phyloP scores from a whole-genome alignment of 441 rosid species.

The Gossypium davidsonii region DNA sequence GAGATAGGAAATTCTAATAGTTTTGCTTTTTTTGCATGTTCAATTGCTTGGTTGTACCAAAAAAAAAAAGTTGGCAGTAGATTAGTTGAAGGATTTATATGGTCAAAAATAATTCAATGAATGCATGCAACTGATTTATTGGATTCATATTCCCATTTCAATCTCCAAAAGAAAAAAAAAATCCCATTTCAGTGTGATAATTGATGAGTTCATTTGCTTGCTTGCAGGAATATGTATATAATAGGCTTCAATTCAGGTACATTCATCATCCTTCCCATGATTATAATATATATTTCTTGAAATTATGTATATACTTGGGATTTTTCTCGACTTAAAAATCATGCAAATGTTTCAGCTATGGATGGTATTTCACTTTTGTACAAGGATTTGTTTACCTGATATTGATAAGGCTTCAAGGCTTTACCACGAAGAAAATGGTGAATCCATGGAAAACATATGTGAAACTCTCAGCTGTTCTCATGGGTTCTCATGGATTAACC shows the following conservation, averaged over 20 bases:
- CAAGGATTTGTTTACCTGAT: conserved; percentile 76
- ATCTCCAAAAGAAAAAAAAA: background rate
- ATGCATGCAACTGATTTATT: conserved; percentile 5
- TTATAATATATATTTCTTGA: background rate
- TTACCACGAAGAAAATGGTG: conserved; percentile 67
- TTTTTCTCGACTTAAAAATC: background rate
- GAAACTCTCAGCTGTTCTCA: conserved; percentile 84
- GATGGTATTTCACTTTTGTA: conserved; percentile 87
- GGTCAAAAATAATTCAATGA: background rate
- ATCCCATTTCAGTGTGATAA: background rate
- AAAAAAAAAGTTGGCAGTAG: background rate
- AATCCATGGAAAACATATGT: conserved; percentile 89
- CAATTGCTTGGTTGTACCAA: background rate
- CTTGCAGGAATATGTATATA: conserved; percentile 83
- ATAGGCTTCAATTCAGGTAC: conserved; percentile 78
- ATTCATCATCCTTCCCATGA: background rate
- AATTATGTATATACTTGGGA: background rate
- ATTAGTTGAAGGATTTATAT: background rate
- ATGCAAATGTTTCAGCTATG: conserved; percentile 46
- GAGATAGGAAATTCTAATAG: background rate
- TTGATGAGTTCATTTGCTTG: conserved; percentile 15
- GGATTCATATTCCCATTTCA: background rate
- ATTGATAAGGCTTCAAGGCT: conserved; percentile 75
- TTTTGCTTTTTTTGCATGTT: background rate
- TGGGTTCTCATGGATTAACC: conserved; percentile 90